Percentiles rank a stretch among this genome's conserved stretches.
Evolutionary conservation across 164 flowering plant species (phyloP).

Genomic region (Akebia trifoliata): DNA sequence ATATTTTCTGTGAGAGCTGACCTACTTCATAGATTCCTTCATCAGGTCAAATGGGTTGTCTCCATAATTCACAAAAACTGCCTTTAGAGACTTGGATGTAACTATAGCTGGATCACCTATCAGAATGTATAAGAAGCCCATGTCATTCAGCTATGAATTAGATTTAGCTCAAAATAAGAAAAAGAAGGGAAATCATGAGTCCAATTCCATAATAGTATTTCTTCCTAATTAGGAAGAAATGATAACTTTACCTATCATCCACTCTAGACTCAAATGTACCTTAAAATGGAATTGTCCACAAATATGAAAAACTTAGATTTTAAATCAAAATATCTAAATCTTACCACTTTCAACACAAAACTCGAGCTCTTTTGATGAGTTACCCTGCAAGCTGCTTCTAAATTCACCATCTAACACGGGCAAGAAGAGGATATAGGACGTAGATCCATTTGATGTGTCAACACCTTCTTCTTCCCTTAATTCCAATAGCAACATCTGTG

Average conservation of each 20-base stretch:
- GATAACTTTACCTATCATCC: not conserved
- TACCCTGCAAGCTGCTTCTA: slow-evolving; percentile 65
- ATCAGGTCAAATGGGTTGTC: slow-evolving; percentile 51
- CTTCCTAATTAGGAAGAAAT: too few species aligned
- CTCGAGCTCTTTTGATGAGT: slow-evolving; percentile 46
- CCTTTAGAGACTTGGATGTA: slow-evolving; percentile 37
- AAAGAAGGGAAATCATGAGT: too few species aligned
- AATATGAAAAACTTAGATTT: not conserved
- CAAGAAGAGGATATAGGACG: slow-evolving; percentile 44
- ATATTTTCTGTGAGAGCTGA: slow-evolving; percentile 10
- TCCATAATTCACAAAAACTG: slow-evolving; percentile 53
- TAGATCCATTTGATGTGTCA: slow-evolving; percentile 15
- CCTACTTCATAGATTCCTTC: slow-evolving; percentile 67
- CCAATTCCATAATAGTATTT: not conserved
- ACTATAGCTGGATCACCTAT: slow-evolving; percentile 51
- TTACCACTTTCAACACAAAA: slow-evolving; percentile 62
- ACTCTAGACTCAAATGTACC: not conserved
- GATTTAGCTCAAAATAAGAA: not conserved
- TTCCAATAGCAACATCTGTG: slow-evolving; percentile 65
- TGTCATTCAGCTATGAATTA: not conserved
- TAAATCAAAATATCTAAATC: not conserved
- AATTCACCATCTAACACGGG: slow-evolving; percentile 57
- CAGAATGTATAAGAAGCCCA: slow-evolving; percentile 11
- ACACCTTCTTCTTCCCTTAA: slow-evolving; percentile 22
- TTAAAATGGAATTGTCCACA: not conserved